Base-by-base conservation (phyloP, 352 stramenopile species). In the Phytophthora hibernalis region DNA sequence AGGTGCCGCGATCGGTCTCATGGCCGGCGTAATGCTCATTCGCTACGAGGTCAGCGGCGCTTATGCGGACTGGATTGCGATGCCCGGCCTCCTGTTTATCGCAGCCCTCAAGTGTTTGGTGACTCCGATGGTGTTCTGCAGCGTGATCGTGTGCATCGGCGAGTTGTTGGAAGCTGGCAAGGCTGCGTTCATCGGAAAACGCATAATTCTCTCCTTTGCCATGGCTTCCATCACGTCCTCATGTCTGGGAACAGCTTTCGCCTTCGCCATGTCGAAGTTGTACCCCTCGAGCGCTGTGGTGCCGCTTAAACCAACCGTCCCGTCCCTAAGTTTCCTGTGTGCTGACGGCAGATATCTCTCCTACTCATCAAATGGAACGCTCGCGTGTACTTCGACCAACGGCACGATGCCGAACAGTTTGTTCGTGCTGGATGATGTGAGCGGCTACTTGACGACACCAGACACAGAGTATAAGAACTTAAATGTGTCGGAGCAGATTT, bases 111-210 rank as follows among this genome's bases (percentile, higher is more conserved):
- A 86, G 65, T 91, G 84, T 62, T 53, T 89, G 13, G 79, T 92
- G 51, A 79, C 87, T 48, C 80, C 80, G 2, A 84, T 91, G 72
- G 82, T 91, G 3, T 90, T 89, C 50, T 91, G 80, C 74, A 89
- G 68, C 35, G 70, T 91, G 37, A 76, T 87, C 18, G 67, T 87
- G 35, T 85, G 74, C 28, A 83, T 93, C 38, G 76, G 78, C 16
- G 78, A 91, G 35, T 68, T 90, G 30, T 70, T 89, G 50, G 70
- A 82, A 35, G 68, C 75, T 24, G 78, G 82, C 28, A 87, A 90
- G 62, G 78, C 76, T 47, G 80, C 70, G 31, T 77, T 68, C 16
- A 81, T 90, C n/a, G 75, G 76, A 52, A 63, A 58, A 55, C 79
- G 76, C 35, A 90, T 83, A 22, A 65, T 87, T 43, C 18, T 70